Conservation (phyloP, 148 eudicot species). For the Camellia sinensis region DNA sequence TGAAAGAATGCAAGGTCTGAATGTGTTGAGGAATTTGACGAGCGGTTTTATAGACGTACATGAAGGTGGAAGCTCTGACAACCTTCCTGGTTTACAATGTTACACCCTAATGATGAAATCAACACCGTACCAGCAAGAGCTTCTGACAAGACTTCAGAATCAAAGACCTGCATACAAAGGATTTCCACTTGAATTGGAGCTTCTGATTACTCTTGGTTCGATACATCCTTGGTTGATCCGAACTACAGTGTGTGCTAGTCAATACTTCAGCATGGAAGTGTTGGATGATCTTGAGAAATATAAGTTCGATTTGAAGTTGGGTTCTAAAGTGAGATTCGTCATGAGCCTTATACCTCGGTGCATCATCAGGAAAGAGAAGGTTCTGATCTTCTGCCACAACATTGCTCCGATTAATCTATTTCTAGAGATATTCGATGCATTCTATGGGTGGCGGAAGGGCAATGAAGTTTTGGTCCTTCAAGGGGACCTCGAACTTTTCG, state of each 20-base stretch:
- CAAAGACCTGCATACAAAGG: conserved; percentile 73
- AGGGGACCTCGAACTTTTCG: conserved; percentile 95
- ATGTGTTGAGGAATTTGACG: conserved; percentile 73
- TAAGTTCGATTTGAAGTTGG: conserved; percentile 75
- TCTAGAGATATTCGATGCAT: conserved; percentile 56
- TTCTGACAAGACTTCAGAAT: conserved; percentile 65
- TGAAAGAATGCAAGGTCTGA: conserved; percentile 69
- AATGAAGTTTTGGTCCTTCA: conserved; percentile 78
- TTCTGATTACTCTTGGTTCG: conserved; percentile 86
- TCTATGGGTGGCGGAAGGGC: conserved; percentile 87
- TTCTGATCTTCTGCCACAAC: conserved; percentile 92
- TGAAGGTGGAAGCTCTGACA: conserved; percentile 79
- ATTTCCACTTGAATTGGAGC: conserved; percentile 88
- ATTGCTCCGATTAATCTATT: conserved; percentile 92
- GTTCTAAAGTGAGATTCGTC: conserved; percentile 87
- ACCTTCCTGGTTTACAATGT: conserved; percentile 82
- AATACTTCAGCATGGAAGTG: conserved; percentile 62
- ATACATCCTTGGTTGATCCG: conserved; percentile 94
- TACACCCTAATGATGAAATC: conserved; percentile 98
- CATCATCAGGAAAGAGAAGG: conserved; percentile 72
- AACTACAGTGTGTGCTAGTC: conserved; percentile 73
- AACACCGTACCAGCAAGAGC: conserved; percentile 74
- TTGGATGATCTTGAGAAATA: conserved; percentile 60
- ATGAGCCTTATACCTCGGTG: conserved; percentile 78
- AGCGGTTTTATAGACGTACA: conserved; percentile 82